These are phyloP conservation scores for Nemania sp. DNA, from an alignment of 2,329 filamentous ascomycete genomes.

Conservation along the genomic window DNA sequence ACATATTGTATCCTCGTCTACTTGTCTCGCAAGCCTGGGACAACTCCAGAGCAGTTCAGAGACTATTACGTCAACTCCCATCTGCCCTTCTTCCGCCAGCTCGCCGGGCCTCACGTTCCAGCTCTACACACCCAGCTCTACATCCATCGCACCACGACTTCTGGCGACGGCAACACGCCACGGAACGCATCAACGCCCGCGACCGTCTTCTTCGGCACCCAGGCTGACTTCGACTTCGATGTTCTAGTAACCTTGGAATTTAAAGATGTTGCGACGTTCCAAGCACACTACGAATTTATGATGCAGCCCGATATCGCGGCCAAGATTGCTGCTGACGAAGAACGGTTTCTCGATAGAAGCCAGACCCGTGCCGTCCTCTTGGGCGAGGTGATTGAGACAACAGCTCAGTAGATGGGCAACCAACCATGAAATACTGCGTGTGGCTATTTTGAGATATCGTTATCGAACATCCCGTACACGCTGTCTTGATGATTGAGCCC, in stretches of 20 bases:
- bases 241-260: slow-evolving; percentile 11
- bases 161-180: background rate
- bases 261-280: background rate
- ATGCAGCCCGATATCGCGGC: slow-evolving; percentile 8
- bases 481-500: too few relatives aligned
- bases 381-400: slow-evolving; percentile 21
- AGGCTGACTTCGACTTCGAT: slow-evolving; percentile 31
- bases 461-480: too few relatives aligned
- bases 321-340: slow-evolving; percentile 15
- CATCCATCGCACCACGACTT: slow-evolving; percentile 18
- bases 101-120: slow-evolving; percentile 34
- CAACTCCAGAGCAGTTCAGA: slow-evolving; percentile 37
- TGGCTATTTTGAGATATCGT: too few relatives aligned
- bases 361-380: slow-evolving; percentile 11
- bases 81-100: slow-evolving; percentile 31
- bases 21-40: slow-evolving; percentile 32
- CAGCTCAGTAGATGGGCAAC: background rate
- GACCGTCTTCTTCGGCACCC: background rate
- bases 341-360: slow-evolving; percentile 24
- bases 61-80: slow-evolving; percentile 35
- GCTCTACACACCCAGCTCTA: slow-evolving; percentile 34
- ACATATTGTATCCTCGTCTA: slow-evolving; percentile 17
- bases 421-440: background rate
- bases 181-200: slow-evolving; percentile 20
- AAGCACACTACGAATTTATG: background rate